Base-by-base conservation (phyloP, 345 rosid species). In the Firmiana major region DNA sequence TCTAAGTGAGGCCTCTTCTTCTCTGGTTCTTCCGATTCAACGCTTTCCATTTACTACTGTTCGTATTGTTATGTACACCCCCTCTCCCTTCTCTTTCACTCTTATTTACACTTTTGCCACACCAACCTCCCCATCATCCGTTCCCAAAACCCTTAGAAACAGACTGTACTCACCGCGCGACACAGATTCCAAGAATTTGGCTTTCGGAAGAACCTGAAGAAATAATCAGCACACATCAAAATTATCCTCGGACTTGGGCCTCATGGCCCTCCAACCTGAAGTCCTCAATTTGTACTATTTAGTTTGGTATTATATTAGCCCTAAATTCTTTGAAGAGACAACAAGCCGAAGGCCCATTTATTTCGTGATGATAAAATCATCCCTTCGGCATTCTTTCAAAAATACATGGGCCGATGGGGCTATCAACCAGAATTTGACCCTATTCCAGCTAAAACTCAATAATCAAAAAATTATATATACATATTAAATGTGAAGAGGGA, bases 1-100 rank as follows among this genome's bases (percentile, higher is more conserved):
- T 83, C 85, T 59, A 88, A 9, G 79, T 84, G 92, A 75, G 87
- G 90, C 81, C 85, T 87, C 89, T 88, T 92, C 86, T 86, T 89
- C 78, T 85, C 90, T 77, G 93, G 87, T 79, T 91, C 95, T 22
- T 85, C 90, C 4, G 87, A 64, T 67, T 89, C 94, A 7, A 84
- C 64, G 71, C 79, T 85, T 78, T 90, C 97, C 97, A 90, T 92
- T 62, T 71, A 75, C 77, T 64, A 71, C 7, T 4, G 38, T 24
- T 69, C 46, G n/a, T 26, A 46, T 46, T 24, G 40, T n/a, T 26
- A 15, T 45, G n/a, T n/a, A n/a, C n/a, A n/a, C n/a, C n/a, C 45
- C 55, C 34, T 16, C 4, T 24, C 60, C 45, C 46, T 46, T 51
- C 57, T 53, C 46, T 53, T 51, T 53, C 26, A 34, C 28, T 15